A percentile compares a stretch with the other conserved stretches of the same genome.
Evolutionary conservation across 805 yeast species (phyloP).

Genomic region (Monosporozyma aerobia): DNA sequence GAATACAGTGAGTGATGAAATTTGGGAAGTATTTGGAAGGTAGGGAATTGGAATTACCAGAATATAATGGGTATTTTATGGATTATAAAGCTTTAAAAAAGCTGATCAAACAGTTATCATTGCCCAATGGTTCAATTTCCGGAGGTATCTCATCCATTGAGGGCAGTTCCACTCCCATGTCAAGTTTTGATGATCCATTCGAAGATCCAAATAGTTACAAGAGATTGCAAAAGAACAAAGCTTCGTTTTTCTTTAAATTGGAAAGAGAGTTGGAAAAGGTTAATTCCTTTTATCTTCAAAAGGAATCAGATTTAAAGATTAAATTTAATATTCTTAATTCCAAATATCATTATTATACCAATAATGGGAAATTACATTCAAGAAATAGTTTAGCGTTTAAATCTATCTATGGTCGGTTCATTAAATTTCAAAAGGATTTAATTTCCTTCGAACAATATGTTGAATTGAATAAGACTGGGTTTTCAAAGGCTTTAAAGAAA

Average conservation of each 20-base stretch:
- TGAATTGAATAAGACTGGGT: constrained; percentile 91
- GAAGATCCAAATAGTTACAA: constrained; percentile 35
- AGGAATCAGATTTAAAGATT: constrained; percentile 77
- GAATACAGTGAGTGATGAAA: constrained; percentile 41
- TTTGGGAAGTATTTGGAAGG: constrained; percentile 94
- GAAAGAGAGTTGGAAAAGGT: constrained; percentile 96
- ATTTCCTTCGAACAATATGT: constrained; percentile 87
- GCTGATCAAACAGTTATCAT: constrained; percentile 73
- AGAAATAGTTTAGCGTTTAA: constrained; percentile 49
- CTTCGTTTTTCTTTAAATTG: constrained; percentile 74
- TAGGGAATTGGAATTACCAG: constrained; percentile 89
- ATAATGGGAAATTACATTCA: constrained; percentile 39
- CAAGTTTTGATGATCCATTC: constrained; percentile 25
- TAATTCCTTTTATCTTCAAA: constrained; percentile 81
- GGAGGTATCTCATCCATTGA: neutral
- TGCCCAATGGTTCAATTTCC: constrained; percentile 23
- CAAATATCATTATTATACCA: constrained; percentile 48
- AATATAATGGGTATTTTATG: constrained; percentile 86
- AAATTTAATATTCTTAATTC: constrained; percentile 67
- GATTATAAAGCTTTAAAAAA: constrained; percentile 91
- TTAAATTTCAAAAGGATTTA: constrained; percentile 80
- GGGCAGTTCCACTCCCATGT: neutral
- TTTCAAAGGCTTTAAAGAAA: constrained; percentile 88
- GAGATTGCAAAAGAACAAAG: constrained; percentile 77
- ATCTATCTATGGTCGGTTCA: constrained; percentile 79